Base-by-base conservation (phyloP, 2,329 filamentous ascomycete species). In the Cucurbitaria berberidis region DNA sequence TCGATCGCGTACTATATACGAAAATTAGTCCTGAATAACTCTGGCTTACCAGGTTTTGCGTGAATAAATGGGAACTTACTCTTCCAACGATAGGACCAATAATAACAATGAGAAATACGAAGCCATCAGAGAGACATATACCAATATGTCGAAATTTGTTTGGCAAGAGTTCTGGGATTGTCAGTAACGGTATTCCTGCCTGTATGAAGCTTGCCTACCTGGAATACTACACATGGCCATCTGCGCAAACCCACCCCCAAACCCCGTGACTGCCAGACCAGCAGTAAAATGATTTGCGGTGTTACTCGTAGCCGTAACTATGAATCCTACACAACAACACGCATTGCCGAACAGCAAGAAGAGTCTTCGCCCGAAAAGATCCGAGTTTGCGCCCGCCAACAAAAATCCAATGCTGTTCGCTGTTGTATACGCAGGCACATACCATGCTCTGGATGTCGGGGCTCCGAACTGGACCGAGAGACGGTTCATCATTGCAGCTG, bases 361-460 rank as follows among this genome's bases (percentile, higher is more conserved):
- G 70, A 76, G 78, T 16, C 79, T 73, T 55, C 80, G 75, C 11
- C 80, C 80, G 27, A 82, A 75, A 4, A 81, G 68, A 68, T 82
- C 80, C 2, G 78, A 79, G 59, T 81, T 81, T 3, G 79, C 68
- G 6, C 74, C 74, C 27, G 64, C 64, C 9, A 67, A 45, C 9
- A 67, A 35, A 35, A 67, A 64, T 1, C 62, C 64, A 30, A 67
- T 64, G 7, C 57, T 54, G 32, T 64, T 67, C 11, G 54, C 59
- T n/a, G 62, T 64, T 5, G 64, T 67, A 36, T 65, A 66, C 9
- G 61, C 61, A 27, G 63, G 64, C 15, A 68, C 51, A 34, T 60
- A 68, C 63, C 62, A 67, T 9, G 57, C 49, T n/a, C 51, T 38
- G 11, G 59, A 53, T 5, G 55, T 51, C 1, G 56, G 50, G 29